Conservation (phyloP, 768 basidiomycete genomes). For the Tulasnella sp. region DNA sequence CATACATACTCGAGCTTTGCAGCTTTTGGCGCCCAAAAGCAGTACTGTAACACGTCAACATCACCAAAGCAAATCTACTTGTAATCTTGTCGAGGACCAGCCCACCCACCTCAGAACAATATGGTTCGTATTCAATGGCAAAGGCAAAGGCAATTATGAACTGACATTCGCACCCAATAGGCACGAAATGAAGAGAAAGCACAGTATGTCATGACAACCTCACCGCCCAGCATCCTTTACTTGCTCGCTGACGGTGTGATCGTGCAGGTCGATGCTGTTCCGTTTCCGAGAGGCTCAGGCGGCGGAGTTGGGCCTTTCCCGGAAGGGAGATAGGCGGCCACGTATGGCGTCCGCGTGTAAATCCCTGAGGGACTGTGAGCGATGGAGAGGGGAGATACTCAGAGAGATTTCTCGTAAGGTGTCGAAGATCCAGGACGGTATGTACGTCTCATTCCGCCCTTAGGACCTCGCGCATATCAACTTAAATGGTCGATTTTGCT, state of each 20-base stretch:
- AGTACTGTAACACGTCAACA: not conserved
- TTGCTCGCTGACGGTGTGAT: conserved; percentile 3
- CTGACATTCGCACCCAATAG: conserved; percentile 31
- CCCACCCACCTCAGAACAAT: not conserved
- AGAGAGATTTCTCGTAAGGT: conserved; percentile 93
- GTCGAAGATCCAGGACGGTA: conserved; percentile 93
- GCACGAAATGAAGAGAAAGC: conserved; percentile 98
- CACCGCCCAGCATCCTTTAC: conserved; percentile 20
- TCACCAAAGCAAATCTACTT: not conserved
- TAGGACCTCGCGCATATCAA: not conserved
- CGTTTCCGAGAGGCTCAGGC: conserved; percentile 96
- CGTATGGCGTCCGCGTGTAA: conserved; percentile 89
- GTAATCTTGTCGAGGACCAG: not conserved
- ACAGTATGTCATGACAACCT: conserved; percentile 36
- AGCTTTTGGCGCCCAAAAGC: not conserved
- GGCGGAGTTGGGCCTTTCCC: conserved; percentile 85
- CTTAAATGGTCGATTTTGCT: not conserved
- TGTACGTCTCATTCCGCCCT: conserved; percentile 25
- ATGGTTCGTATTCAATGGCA: not conserved
- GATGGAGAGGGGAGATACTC: conserved; percentile 92
- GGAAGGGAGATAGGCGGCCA: conserved; percentile 74
- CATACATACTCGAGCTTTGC: not conserved
- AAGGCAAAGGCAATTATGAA: not conserved
- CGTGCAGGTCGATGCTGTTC: conserved; percentile 60
- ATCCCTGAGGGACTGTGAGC: conserved; percentile 83